phyloP scores from a whole-genome alignment of 768 basidiomycete genomes.

The Pulveroboletus frians region DNA sequence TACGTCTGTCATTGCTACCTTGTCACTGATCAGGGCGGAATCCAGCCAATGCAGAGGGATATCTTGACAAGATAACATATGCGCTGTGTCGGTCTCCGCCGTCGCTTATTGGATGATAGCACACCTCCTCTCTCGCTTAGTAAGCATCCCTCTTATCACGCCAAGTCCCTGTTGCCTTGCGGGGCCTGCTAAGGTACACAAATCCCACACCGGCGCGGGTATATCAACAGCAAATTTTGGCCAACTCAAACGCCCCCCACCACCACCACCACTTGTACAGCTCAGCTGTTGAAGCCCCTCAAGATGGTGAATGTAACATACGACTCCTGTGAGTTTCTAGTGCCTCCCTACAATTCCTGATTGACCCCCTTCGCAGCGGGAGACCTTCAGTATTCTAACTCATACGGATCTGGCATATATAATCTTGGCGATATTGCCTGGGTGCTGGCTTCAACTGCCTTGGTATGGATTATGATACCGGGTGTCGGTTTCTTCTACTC shows the following conservation, averaged over 20 bases:
- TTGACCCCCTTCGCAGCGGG: slow-evolving; percentile 29
- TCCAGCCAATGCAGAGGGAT: neutral
- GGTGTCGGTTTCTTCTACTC: slow-evolving; percentile 89
- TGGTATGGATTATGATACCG: slow-evolving; percentile 83
- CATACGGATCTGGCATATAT: slow-evolving; percentile 33
- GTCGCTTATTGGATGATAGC: slow-evolving; percentile 21
- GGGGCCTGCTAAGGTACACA: slow-evolving; percentile 6
- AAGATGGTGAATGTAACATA: slow-evolving; percentile 43
- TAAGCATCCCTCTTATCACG: slow-evolving; percentile 19
- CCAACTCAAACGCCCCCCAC: neutral
- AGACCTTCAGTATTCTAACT: slow-evolving; percentile 31
- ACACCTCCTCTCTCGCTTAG: slow-evolving; percentile 16
- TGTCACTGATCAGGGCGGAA: neutral
- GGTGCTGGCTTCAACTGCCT: slow-evolving; percentile 67
- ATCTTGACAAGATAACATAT: slow-evolving; percentile 16
- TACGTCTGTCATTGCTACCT: slow-evolving; percentile 9
- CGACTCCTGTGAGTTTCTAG: slow-evolving; percentile 32
- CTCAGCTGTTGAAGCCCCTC: neutral
- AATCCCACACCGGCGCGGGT: slow-evolving; percentile 18
- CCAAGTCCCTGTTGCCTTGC: slow-evolving; percentile 4
- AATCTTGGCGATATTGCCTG: slow-evolving; percentile 66
- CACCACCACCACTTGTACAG: neutral
- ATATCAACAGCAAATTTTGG: slow-evolving; percentile 13
- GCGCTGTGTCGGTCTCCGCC: neutral
- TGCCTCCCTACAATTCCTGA: neutral